Evolutionary conservation across 768 basidiomycete species (phyloP).

Genomic region (Rhizopogon sp.): DNA sequence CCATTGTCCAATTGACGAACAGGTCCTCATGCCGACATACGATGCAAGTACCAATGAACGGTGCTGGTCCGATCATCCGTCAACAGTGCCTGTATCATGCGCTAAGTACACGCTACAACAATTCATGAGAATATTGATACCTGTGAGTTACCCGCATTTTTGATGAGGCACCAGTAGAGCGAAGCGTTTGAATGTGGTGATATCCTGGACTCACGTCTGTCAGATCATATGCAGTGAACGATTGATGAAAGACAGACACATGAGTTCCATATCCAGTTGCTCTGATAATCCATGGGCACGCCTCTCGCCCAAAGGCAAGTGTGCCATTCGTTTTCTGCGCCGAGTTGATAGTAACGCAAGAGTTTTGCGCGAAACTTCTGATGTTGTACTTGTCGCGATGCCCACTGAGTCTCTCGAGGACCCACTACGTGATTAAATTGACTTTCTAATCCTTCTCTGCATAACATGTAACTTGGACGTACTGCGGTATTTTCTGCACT

Average conservation of each 20-base stretch:
- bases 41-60: conserved; percentile 3
- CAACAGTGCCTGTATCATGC: neutral
- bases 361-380: neutral
- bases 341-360: neutral
- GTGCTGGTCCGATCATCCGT: neutral
- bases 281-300: neutral
- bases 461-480: neutral
- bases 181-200: neutral
- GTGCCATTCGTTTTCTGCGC: neutral
- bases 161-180: neutral
- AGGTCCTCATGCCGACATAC: neutral
- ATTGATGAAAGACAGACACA: neutral
- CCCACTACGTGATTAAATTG: neutral
- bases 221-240: neutral
- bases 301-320: neutral
- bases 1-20: neutral
- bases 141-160: neutral
- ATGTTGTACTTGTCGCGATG: conserved; percentile 1
- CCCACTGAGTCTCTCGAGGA: conserved; percentile 1
- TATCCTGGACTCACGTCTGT: neutral
- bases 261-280: neutral
- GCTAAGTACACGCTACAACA: neutral
- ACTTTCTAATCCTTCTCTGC: neutral
- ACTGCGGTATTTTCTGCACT: neutral
- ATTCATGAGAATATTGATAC: neutral